These are phyloP conservation scores for Claviceps sp. DNA, from an alignment of 2,329 filamentous ascomycete species.

Conservation along the genomic window DNA sequence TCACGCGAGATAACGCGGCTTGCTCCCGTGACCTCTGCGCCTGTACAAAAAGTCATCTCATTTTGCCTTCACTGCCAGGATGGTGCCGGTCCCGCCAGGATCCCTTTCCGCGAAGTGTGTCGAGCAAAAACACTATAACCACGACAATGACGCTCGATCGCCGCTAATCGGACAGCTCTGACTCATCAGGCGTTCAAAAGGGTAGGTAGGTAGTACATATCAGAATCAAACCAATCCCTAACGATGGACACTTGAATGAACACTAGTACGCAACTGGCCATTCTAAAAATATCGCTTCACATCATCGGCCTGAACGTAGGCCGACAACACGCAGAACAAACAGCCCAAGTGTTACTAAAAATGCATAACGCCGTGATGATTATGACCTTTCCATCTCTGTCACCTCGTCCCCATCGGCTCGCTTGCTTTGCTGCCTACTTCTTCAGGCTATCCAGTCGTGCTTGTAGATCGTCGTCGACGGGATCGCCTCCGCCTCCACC, in stretches of 20 bases:
- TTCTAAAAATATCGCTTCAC: background rate
- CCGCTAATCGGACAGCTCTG: too few relatives aligned
- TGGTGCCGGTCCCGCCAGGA: background rate
- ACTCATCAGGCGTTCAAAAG: too few relatives aligned
- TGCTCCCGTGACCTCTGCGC: too few relatives aligned
- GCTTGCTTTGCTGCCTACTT: slow-evolving; percentile 25
- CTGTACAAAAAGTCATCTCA: background rate
- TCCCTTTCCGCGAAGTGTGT: too few relatives aligned
- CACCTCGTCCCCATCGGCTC: background rate
- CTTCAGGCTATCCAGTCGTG: slow-evolving; percentile 76
- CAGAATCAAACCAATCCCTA: too few relatives aligned
- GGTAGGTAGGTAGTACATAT: too few relatives aligned
- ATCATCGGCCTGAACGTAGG: background rate
- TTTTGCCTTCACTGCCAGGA: background rate
- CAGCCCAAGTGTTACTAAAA: background rate
- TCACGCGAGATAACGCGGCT: too few relatives aligned
- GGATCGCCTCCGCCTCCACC: slow-evolving; percentile 28
- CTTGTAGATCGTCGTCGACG: slow-evolving; percentile 88
- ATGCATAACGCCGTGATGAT: background rate
- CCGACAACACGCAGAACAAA: background rate
- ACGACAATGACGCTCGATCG: too few relatives aligned
- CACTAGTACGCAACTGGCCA: background rate
- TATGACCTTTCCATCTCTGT: background rate
- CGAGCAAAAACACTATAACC: too few relatives aligned
- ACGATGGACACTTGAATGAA: background rate